Percentiles rank a stretch among this genome's conserved stretches.
Evolutionary conservation across 208 protist genomes (phyloP).

Genomic region (Trichomonas tenax): DNA sequence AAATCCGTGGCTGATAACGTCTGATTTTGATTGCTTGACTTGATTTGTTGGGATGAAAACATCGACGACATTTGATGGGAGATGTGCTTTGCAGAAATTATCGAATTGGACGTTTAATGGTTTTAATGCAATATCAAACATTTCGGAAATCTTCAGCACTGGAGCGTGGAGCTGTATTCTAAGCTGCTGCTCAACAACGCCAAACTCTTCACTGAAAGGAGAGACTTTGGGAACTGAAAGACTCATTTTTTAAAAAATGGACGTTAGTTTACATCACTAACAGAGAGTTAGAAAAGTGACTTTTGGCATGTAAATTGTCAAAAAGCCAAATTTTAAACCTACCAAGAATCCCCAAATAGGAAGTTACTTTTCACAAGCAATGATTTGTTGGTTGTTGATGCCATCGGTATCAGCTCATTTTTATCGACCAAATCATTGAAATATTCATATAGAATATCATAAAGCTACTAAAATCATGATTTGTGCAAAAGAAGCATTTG

Average conservation of each 20-base stretch:
- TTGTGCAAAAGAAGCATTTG: too few relatives aligned
- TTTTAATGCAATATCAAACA: not conserved
- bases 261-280: too few relatives aligned
- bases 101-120: not conserved
- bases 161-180: not conserved
- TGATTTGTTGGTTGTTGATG: too few relatives aligned
- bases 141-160: not conserved
- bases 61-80: not conserved
- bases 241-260: not conserved
- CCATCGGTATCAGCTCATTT: too few relatives aligned
- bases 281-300: too few relatives aligned
- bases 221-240: not conserved
- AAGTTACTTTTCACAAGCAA: too few relatives aligned
- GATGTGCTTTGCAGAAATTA: not conserved
- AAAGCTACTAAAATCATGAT: too few relatives aligned
- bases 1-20: not conserved
- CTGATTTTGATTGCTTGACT: not conserved
- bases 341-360: too few relatives aligned
- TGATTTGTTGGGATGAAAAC: not conserved
- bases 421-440: too few relatives aligned
- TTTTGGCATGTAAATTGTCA: too few relatives aligned
- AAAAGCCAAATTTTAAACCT: too few relatives aligned
- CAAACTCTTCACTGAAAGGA: not conserved
- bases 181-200: not conserved
- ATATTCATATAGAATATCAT: too few relatives aligned